Evolutionary conservation across 169 alveolate genomes (phyloP).

Genomic region (Babesia sp.): DNA sequence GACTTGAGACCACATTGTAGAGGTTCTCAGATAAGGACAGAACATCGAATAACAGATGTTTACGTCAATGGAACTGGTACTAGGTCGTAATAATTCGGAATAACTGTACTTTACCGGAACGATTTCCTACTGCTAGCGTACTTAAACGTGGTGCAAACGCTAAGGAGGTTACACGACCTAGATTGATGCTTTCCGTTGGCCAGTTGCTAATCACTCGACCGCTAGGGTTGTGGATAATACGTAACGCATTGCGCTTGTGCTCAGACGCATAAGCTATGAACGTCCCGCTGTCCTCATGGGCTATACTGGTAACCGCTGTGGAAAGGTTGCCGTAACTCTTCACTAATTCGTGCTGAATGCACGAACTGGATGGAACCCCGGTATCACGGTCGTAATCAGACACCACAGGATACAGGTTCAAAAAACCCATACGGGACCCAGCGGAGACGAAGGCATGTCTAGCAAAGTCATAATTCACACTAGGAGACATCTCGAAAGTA

Average conservation of each 20-base stretch:
- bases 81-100: slow-evolving; percentile 31
- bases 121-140: slow-evolving; percentile 55
- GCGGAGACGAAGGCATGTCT: slow-evolving; percentile 14
- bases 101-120: slow-evolving; percentile 49
- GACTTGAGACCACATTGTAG: no score
- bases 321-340: slow-evolving; percentile 63
- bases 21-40: no score
- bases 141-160: slow-evolving; percentile 16
- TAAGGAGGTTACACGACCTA: slow-evolving; percentile 56
- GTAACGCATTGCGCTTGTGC: slow-evolving; percentile 57
- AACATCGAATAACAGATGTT: no score
- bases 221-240: slow-evolving; percentile 54
- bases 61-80: background rate
- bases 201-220: slow-evolving; percentile 56
- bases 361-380: background rate
- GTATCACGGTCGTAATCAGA: background rate
- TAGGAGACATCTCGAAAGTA: slow-evolving; percentile 26
- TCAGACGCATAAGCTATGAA: slow-evolving; percentile 58
- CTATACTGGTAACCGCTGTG: slow-evolving; percentile 51
- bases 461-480: slow-evolving; percentile 1
- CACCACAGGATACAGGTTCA: slow-evolving; percentile 34
- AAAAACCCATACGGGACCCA: slow-evolving; percentile 57
- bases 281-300: slow-evolving; percentile 23
- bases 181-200: slow-evolving; percentile 51
- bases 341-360: slow-evolving; percentile 1